A percentile compares a stretch with the other conserved stretches of the same genome.
phyloP scores from a whole-genome alignment of 257 asterid genomes.

The Vinca minor region DNA sequence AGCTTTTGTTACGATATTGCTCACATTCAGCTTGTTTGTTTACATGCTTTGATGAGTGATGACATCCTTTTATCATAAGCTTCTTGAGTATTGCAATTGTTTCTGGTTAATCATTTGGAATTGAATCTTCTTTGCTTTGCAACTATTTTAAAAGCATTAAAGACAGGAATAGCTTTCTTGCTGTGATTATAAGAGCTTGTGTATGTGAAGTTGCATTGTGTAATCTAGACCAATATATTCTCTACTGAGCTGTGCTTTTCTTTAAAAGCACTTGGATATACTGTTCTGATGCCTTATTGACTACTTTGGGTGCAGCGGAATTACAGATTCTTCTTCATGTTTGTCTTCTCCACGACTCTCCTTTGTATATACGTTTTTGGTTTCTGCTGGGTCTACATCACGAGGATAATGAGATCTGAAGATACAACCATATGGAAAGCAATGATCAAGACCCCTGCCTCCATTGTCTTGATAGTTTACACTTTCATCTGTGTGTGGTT shows the following conservation, averaged over 20 bases:
- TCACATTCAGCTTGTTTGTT: not conserved
- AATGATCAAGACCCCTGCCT: conserved; percentile 86
- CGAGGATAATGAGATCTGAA: conserved; percentile 59
- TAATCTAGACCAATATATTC: not conserved
- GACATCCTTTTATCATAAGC: not conserved
- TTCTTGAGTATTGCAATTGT: not conserved
- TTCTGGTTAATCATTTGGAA: not conserved
- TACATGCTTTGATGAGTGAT: not conserved
- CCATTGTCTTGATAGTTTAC: conserved; percentile 79
- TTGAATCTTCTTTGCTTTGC: not conserved
- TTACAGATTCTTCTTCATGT: conserved; percentile 98
- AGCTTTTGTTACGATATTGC: not conserved
- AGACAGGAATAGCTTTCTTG: not conserved
- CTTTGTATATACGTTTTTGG: conserved; percentile 84
- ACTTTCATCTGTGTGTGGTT: conserved; percentile 92
- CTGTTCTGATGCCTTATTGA: conserved; percentile 14
- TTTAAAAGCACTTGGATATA: not conserved
- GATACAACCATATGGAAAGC: conserved; percentile 74
- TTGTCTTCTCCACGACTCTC: conserved; percentile 94
- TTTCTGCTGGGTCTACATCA: conserved; percentile 92
- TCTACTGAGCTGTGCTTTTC: not conserved
- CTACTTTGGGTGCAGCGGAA: conserved; percentile 59
- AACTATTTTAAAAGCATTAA: not conserved
- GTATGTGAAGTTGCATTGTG: not conserved
- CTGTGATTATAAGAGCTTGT: not conserved